These are phyloP conservation scores for Sporopachydermia lactativora DNA, from an alignment of 805 yeast genomes.

Conservation along the genomic window DNA sequence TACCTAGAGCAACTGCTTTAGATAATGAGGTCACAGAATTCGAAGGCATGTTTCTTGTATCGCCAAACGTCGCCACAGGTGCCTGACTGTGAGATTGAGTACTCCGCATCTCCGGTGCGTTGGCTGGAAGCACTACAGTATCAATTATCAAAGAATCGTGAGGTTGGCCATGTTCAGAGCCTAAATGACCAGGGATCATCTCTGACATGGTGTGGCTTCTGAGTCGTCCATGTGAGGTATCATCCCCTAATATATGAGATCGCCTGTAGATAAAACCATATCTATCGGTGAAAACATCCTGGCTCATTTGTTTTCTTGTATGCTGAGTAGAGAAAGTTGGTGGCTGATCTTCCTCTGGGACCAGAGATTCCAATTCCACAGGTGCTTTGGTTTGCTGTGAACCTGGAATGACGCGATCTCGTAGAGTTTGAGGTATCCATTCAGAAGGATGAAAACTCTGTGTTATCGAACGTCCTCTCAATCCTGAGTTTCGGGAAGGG, in stretches of 20 bases:
- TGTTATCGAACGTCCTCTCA: neutral
- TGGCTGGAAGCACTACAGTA: neutral
- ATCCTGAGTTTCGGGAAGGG: too few species aligned
- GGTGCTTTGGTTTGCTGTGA: conserved; percentile 18
- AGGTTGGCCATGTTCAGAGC: conserved; percentile 3
- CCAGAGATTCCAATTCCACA: conserved; percentile 28
- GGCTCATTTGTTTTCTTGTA: neutral
- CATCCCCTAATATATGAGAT: conserved; percentile 5
- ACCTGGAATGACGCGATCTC: conserved; percentile 7
- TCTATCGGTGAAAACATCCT: conserved; percentile 25
- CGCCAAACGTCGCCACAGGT: neutral
- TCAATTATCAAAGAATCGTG: neutral
- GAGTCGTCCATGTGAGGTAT: neutral
- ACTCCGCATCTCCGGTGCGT: too few species aligned
- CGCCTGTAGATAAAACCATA: conserved; percentile 34
- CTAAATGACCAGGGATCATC: conserved; percentile 9
- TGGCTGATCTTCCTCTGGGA: conserved; percentile 18
- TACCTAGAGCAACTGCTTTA: neutral
- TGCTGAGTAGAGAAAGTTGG: conserved; percentile 16
- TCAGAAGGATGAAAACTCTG: conserved; percentile 6
- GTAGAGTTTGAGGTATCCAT: conserved; percentile 7
- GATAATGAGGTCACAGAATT: neutral
- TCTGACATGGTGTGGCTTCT: conserved; percentile 4
- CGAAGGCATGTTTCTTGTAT: neutral
- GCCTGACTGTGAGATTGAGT: too few species aligned